phyloP scores from a whole-genome alignment of 495 filamentous ascomycete species.

The Penicillium turbatum region DNA sequence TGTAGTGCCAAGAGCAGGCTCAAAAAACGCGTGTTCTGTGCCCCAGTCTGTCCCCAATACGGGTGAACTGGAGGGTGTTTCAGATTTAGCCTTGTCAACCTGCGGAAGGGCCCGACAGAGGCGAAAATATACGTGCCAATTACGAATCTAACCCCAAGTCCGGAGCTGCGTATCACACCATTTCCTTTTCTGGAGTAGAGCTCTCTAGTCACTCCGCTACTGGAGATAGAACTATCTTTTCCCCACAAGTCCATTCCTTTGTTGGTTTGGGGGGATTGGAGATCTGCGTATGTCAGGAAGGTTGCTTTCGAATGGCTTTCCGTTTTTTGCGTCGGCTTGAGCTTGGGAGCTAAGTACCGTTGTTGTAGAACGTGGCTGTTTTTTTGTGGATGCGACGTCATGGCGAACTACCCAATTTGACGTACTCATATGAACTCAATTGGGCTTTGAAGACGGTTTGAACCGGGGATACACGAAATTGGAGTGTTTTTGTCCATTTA shows the following conservation, averaged over 20 bases:
- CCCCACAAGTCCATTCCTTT: constrained; percentile 5
- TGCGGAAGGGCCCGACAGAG: constrained; percentile 24
- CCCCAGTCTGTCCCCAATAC: not conserved
- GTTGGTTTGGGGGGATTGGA: not conserved
- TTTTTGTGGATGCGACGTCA: not conserved
- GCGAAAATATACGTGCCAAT: not conserved
- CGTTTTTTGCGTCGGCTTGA: not conserved
- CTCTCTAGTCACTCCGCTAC: not conserved
- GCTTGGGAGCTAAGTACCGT: not conserved
- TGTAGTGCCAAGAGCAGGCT: constrained; percentile 13
- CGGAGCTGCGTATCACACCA: not conserved
- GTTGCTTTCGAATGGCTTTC: not conserved
- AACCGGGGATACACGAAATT: no score
- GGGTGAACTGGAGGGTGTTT: constrained; percentile 27
- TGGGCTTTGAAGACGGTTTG: no score
- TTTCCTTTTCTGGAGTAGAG: not conserved
- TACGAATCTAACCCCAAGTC: not conserved
- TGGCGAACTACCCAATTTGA: no score
- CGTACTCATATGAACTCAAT: no score
- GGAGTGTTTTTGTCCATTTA: no score
- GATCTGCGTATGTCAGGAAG: constrained; percentile 7
- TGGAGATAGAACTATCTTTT: no score
- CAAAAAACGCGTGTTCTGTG: constrained; percentile 26
- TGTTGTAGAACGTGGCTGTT: not conserved
- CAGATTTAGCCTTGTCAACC: constrained; percentile 31